These are phyloP conservation scores for Boletus rubescentipes DNA, from an alignment of 768 basidiomycete genomes.

Conservation along the genomic window DNA sequence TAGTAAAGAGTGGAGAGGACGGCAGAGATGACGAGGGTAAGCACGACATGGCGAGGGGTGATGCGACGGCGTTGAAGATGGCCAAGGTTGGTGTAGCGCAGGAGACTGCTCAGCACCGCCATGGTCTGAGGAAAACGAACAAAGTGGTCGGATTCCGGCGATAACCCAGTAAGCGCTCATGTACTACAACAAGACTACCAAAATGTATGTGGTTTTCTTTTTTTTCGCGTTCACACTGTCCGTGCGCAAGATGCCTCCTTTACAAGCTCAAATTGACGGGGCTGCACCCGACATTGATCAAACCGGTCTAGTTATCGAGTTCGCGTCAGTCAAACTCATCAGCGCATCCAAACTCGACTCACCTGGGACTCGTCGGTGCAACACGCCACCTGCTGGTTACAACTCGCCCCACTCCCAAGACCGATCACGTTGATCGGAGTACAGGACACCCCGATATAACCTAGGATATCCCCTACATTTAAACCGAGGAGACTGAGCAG, in stretches of 20 bases:
- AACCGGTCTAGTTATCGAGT: neutral
- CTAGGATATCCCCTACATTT: neutral
- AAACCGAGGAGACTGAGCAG: neutral
- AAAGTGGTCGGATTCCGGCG: no score
- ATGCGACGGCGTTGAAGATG: conserved; percentile 9
- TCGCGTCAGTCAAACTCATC: neutral
- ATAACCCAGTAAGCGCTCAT: no score
- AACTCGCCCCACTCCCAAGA: neutral
- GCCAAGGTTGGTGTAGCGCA: conserved; percentile 1
- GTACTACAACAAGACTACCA: no score
- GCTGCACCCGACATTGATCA: conserved; percentile 17
- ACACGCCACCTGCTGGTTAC: conserved; percentile 5
- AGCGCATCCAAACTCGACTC: neutral
- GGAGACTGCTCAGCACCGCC: neutral
- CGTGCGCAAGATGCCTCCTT: neutral
- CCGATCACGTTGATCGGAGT: conserved; percentile 5
- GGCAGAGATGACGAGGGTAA: conserved; percentile 9
- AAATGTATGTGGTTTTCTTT: no score
- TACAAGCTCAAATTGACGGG: conserved; percentile 7
- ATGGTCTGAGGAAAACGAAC: no score
- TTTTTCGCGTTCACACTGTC: no score
- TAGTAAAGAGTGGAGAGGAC: conserved; percentile 20
- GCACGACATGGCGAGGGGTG: conserved; percentile 17
- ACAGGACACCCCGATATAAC: conserved; percentile 7
- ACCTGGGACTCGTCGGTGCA: conserved; percentile 1